Evolutionary conservation across 257 asterid species (phyloP), one percentile per base, ranked within the genome.

Genomic region (Coffea canephora): DNA sequence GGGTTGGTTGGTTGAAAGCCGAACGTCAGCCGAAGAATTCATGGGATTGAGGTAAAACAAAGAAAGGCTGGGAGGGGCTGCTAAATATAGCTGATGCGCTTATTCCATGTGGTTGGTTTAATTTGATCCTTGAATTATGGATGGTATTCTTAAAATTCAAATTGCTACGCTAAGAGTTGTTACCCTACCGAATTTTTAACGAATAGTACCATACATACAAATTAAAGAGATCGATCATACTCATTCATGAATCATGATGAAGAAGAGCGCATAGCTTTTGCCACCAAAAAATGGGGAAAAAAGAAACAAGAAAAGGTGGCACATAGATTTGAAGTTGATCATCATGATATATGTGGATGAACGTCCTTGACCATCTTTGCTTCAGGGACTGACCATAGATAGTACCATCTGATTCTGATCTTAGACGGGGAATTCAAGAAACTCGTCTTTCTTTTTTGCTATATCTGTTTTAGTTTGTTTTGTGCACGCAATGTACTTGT

Each of bases 31-130:
- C 55, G 52, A 75, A 64, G 39, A 9, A 64, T 10, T 64, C 4
- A 9, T 64, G 66, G 31, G 65, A 57, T 57, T 19, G 65, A 59
- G 19, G 66, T 23, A 34, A 10, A 39, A 39, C 4, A 39, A 39
- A 39, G 43, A 4, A 39, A 43, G 43, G 43, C 43, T 31, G 31
- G 59, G 36, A 27, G 36, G 64, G 15, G 8, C 4, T 49, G 16
- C 36, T 19, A 49, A 6, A 59, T 59, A 19, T 78, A 18, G 69
- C 13, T 31, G 41, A 64, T 67, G 81, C 67, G 77, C 62, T 64
- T 82, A 75, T 84, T 39, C 77, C 87, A 86, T 84, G 89, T 82
- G 83, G n/a, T n/a, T n/a, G n/a, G n/a, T n/a, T n/a, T n/a, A n/a
- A n/a, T n/a, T n/a, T n/a, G n/a, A n/a, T n/a, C n/a, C n/a, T n/a